Base-by-base conservation (phyloP, 768 basidiomycete species). In the Tylopilus sp. region DNA sequence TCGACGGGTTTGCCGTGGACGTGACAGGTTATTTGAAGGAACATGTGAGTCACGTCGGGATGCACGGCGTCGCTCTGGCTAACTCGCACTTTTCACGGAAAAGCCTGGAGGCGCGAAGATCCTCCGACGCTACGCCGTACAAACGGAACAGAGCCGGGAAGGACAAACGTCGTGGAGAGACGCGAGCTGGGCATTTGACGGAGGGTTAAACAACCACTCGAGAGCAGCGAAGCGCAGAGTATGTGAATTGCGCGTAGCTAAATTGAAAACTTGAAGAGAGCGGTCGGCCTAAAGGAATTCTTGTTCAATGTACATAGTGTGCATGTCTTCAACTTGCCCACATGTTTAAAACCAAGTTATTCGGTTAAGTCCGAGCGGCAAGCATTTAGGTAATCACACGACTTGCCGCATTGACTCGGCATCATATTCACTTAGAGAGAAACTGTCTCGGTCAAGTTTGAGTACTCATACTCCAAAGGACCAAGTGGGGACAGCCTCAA, bases 111-210 rank as follows among this genome's bases (percentile, higher is more conserved):
- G 55, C 12, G 42, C 41, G 2, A 56, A 31, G 36, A 5, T 56
- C 7, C 21, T 56, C 10, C 46, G 26, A 38, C 9, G 46, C n/a
- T 56, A 56, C 1, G 38, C 54, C 34, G 19, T 56, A 28, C 41
- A 19, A 28, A 26, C 3, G 0, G 41, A 38, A 29, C 41, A 19
- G n/a, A 24, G 28, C 13, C 41, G 19, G 2, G 26, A 29, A 5
- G 45, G 40, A 31, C 29, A 16, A 24, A n/a, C n/a, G n/a, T 19
- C 41, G 6, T 56, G 46, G 54, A 56, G 45, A 26, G 46, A 56
- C 22, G 55, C 54, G 30, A 49, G 54, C 42, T 56, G 55, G 55
- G 55, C 46, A 16, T 56, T 56, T 29, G 30, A 3, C 10, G 55
- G 46, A 8, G 54, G 55, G 21, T 21, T 56, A 36, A 56, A 56